These are phyloP conservation scores for Cyberlindnera nakhonratchasimensis DNA, from an alignment of 805 yeast genomes.

Conservation along the genomic window DNA sequence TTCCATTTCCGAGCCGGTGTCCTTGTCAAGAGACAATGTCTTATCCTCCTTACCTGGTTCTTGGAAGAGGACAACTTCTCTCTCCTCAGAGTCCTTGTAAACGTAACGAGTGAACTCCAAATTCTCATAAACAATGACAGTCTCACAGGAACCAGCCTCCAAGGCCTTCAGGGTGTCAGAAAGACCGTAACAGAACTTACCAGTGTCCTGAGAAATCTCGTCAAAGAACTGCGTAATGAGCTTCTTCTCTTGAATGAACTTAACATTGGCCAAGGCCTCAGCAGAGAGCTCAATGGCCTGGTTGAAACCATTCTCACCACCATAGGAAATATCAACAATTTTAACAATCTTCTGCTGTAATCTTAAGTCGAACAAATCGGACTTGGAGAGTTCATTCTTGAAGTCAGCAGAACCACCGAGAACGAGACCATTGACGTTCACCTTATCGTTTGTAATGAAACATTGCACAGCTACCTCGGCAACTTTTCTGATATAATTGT, in stretches of 20 bases:
- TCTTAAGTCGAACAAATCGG: slow-evolving; percentile 91
- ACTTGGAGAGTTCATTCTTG: slow-evolving; percentile 88
- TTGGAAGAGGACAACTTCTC: slow-evolving; percentile 68
- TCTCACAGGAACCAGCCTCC: slow-evolving; percentile 95
- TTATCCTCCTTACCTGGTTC: slow-evolving; percentile 72
- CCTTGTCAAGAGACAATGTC: slow-evolving; percentile 72
- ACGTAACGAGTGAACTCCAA: slow-evolving; percentile 81
- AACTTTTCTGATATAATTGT: slow-evolving; percentile 95
- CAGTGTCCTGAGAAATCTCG: slow-evolving; percentile 96
- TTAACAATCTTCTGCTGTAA: slow-evolving; percentile 82
- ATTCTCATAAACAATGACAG: slow-evolving; percentile 88
- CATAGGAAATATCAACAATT: slow-evolving; percentile 95
- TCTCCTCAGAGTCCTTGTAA: slow-evolving; percentile 78
- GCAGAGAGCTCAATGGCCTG: slow-evolving; percentile 98
- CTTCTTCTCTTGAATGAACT: slow-evolving; percentile 97
- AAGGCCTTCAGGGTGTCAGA: slow-evolving; percentile 95
- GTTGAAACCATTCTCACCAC: slow-evolving; percentile 99
- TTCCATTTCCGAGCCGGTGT: slow-evolving; percentile 91
- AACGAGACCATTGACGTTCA: slow-evolving; percentile 89
- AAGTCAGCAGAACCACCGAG: slow-evolving; percentile 99
- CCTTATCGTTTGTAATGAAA: slow-evolving; percentile 92
- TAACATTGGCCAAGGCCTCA: slow-evolving; percentile 94
- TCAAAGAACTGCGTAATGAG: slow-evolving; percentile 88
- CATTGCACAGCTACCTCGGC: slow-evolving; percentile 98
- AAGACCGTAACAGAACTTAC: slow-evolving; percentile 96